Evolutionary conservation across 1,284 basidiomycete genomes (phyloP).

Genomic region (Polyporus tsugae): DNA sequence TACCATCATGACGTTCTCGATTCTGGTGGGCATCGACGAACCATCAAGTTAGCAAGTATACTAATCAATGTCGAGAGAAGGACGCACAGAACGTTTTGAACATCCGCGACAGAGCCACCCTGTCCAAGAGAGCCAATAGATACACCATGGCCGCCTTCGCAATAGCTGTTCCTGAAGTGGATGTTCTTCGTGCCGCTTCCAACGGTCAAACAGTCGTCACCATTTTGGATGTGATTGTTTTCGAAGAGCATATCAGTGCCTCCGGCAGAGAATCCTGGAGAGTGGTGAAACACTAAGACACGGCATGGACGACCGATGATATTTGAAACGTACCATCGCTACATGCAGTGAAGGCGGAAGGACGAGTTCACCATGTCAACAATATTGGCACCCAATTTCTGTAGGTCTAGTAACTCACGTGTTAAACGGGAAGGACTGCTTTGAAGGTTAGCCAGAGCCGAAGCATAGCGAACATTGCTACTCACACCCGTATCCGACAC

Average conservation of each 20-base stretch:
- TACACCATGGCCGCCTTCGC: constrained; percentile 66
- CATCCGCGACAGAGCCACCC: constrained; percentile 58
- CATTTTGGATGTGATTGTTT: constrained; percentile 63
- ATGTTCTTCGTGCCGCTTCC: constrained; percentile 65
- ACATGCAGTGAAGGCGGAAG: too few relatives aligned
- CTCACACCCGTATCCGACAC: constrained; percentile 49
- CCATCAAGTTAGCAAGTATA: background rate
- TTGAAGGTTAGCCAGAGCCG: constrained; percentile 43
- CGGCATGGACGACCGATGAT: too few relatives aligned
- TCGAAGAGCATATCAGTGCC: constrained; percentile 66
- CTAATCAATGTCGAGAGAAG: background rate
- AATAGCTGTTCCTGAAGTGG: constrained; percentile 60
- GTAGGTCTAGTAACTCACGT: constrained; percentile 50
- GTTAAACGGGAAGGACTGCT: constrained; percentile 67
- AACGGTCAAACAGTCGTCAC: constrained; percentile 70
- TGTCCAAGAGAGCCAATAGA: constrained; percentile 68
- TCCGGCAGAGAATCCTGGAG: constrained; percentile 61
- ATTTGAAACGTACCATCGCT: constrained; percentile 34
- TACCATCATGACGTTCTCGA: constrained; percentile 66
- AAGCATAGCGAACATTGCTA: background rate
- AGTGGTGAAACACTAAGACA: background rate
- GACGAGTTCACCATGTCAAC: too few relatives aligned
- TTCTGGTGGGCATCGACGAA: constrained; percentile 41
- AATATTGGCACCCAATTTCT: too few relatives aligned
- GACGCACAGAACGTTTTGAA: constrained; percentile 62